Percentiles rank a stretch among this genome's conserved stretches.
These are phyloP conservation scores for Carex scoparia DNA, from an alignment of 176 grass and related monocot genomes.

Conservation along the genomic window DNA sequence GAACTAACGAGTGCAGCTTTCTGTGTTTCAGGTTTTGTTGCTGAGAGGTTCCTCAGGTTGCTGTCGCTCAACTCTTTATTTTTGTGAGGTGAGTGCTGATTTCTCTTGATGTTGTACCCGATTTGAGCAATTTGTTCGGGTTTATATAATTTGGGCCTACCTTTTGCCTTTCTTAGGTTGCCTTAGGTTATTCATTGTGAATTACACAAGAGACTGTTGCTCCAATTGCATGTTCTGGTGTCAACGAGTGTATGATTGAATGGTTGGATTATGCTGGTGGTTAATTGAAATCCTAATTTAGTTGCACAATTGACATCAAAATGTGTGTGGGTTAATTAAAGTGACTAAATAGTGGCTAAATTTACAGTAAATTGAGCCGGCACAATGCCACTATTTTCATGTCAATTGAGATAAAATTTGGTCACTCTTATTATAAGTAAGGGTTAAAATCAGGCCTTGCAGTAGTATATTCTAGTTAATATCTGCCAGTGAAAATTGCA, in stretches of 20 bases:
- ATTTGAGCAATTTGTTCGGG: neutral
- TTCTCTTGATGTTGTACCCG: neutral
- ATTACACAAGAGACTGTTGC: neutral
- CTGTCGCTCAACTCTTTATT: neutral
- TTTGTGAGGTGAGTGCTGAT: neutral
- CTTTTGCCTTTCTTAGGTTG: neutral
- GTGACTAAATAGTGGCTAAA: neutral
- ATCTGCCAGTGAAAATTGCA: neutral
- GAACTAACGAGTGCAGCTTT: neutral
- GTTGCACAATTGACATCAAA: neutral
- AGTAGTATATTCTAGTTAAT: neutral
- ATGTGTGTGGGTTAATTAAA: neutral
- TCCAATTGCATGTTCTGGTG: neutral
- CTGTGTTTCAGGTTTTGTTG: neutral
- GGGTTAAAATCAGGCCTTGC: neutral
- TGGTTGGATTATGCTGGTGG: neutral
- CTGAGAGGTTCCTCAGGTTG: neutral
- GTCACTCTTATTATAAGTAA: neutral
- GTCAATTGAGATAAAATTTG: neutral
- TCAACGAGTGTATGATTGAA: neutral
- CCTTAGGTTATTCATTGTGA: neutral
- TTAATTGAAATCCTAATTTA: neutral
- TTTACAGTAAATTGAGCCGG: neutral
- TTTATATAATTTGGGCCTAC: neutral
- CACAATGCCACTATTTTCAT: neutral